Evolutionary conservation across 1,139 yeast species (phyloP).

Genomic region (Zygoascus meyerae): DNA sequence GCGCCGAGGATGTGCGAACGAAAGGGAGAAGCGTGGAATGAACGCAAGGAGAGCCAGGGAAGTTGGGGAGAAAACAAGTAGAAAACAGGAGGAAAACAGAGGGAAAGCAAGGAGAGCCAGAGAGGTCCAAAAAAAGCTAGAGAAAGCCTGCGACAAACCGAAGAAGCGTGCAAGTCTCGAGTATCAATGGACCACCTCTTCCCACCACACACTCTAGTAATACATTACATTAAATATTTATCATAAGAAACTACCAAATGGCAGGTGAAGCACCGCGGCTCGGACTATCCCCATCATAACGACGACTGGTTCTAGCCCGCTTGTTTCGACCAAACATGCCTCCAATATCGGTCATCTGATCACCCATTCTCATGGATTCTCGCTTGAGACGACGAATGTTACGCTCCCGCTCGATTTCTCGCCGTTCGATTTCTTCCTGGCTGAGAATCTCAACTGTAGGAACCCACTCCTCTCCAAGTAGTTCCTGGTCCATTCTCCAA

Average conservation of each 20-base stretch:
- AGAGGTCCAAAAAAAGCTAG: too few species aligned
- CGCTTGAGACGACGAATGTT: conserved; percentile 86
- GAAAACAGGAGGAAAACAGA: too few species aligned
- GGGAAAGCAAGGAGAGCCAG: too few species aligned
- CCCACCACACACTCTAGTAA: too few species aligned
- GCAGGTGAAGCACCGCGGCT: conserved; percentile 22
- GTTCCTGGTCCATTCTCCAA: conserved; percentile 53
- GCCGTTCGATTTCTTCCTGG: conserved; percentile 88
- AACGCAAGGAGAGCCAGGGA: too few species aligned
- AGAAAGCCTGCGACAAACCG: too few species aligned
- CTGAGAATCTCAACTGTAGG: conserved; percentile 82
- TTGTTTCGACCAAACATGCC: conserved; percentile 31
- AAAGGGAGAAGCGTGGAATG: too few species aligned
- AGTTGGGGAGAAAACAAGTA: too few species aligned
- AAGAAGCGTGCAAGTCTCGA: too few species aligned
- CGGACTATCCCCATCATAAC: conserved; percentile 22
- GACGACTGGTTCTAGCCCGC: conserved; percentile 24
- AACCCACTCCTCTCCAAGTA: conserved; percentile 74
- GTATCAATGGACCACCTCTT: too few species aligned
- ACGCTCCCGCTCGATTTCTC: conserved; percentile 93
- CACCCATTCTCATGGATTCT: conserved; percentile 53
- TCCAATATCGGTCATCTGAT: conserved; percentile 30
- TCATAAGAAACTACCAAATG: conserved; percentile 15
- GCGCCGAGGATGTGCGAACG: too few species aligned
- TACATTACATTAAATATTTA: too few species aligned